Evolutionary conservation across 148 eudicot genomes (phyloP).

Genomic region (Silene conica): DNA sequence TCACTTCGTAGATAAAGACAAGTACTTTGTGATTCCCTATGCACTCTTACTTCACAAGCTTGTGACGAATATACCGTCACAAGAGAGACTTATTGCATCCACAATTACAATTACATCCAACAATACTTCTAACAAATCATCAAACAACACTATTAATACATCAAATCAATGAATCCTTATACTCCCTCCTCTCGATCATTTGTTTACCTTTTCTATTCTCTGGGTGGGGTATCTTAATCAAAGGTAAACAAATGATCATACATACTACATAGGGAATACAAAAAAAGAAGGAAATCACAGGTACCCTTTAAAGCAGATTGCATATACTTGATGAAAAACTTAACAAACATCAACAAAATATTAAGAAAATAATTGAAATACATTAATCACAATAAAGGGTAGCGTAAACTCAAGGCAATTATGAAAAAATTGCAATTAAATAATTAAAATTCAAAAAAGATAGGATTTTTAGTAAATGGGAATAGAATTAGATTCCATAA

Average conservation of each 20-base stretch:
- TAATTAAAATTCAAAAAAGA: not conserved
- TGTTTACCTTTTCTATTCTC: no score
- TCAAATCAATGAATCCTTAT: conserved; percentile 1
- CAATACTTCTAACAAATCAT: not conserved
- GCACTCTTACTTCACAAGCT: no score
- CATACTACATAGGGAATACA: not conserved
- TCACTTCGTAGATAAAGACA: no score
- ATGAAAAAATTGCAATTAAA: not conserved
- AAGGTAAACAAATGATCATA: no score
- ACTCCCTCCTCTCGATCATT: no score
- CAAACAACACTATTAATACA: not conserved
- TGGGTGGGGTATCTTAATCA: no score
- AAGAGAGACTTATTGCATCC: no score
- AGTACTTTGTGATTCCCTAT: no score
- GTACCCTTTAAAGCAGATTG: conserved; percentile 22
- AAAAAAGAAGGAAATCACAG: not conserved
- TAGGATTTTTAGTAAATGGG: conserved; percentile 2
- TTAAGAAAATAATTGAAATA: not conserved
- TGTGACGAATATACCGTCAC: no score
- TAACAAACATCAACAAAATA: not conserved
- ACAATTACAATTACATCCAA: conserved; percentile 13
- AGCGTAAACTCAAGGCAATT: not conserved
- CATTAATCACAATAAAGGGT: not conserved
- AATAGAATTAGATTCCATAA: conserved; percentile 21
- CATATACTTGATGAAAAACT: conserved; percentile 15